These are phyloP conservation scores for Holtermanniella nyarrowii DNA, from an alignment of 768 basidiomycete species.

Conservation along the genomic window DNA sequence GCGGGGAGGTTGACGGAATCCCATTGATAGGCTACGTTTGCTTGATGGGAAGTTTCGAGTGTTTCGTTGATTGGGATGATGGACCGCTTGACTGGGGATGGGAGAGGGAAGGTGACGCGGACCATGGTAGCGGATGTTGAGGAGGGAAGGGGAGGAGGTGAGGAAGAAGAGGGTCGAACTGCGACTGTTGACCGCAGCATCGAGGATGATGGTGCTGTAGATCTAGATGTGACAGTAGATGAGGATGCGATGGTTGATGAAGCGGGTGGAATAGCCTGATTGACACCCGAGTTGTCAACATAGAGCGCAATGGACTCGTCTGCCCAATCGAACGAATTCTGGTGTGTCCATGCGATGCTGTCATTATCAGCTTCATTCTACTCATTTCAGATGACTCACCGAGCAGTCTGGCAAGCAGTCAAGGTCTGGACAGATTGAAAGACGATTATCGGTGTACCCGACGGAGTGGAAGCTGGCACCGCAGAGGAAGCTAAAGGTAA, in stretches of 20 bases:
- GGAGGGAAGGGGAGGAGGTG: no score
- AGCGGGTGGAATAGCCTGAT: not conserved
- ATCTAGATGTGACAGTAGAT: constrained; percentile 1
- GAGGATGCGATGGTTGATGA: not conserved
- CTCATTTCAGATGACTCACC: not conserved
- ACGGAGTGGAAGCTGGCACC: not conserved
- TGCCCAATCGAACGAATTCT: not conserved
- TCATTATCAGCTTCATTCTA: not conserved
- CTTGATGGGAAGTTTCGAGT: not conserved
- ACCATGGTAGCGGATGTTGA: constrained; percentile 4
- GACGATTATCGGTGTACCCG: not conserved
- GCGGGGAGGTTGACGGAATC: not conserved
- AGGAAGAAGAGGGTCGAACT: no score
- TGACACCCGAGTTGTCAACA: not conserved
- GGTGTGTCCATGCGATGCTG: not conserved
- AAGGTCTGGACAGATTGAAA: not conserved
- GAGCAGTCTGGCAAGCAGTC: not conserved
- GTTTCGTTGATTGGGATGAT: not conserved
- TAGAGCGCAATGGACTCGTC: not conserved
- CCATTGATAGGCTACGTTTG: not conserved
- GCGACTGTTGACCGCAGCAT: no score
- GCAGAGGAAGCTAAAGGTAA: not conserved
- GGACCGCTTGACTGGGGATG: no score
- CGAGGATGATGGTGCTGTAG: no score
- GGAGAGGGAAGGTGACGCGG: not conserved